Conservation (phyloP, 2,329 filamentous ascomycete species). For the Chaetomium strumarium region DNA sequence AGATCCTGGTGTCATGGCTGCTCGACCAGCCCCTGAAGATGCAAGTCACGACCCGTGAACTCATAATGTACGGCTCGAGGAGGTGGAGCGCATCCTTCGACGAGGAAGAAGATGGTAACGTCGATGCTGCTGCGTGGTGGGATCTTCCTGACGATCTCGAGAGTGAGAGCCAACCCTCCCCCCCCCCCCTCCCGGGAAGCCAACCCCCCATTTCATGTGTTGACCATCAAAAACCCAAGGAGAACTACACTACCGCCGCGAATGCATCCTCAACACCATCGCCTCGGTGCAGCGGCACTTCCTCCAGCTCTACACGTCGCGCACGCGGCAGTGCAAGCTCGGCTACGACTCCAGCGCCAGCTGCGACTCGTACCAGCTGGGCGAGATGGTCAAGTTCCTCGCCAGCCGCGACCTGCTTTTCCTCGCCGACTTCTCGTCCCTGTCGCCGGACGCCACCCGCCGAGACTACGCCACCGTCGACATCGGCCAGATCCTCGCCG, state of each 20-base stretch:
- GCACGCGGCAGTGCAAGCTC: constrained; percentile 62
- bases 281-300: constrained; percentile 66
- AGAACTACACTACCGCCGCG: constrained; percentile 60
- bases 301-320: constrained; percentile 59
- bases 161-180: constrained; percentile 37
- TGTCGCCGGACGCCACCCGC: constrained; percentile 31
- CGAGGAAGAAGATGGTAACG: constrained; percentile 30
- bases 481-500: constrained; percentile 53
- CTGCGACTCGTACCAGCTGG: constrained; percentile 73
- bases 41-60: constrained; percentile 54
- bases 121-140: constrained; percentile 56
- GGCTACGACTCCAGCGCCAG: constrained; percentile 67
- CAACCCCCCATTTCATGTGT: not conserved
- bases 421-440: constrained; percentile 47
- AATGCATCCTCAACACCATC: constrained; percentile 61
- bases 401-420: constrained; percentile 54
- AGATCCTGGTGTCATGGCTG: constrained; percentile 60
- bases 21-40: constrained; percentile 58
- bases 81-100: constrained; percentile 44
- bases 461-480: constrained; percentile 49
- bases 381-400: constrained; percentile 70
- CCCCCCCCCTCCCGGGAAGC: not conserved
- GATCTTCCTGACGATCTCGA: constrained; percentile 64
- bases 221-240: constrained; percentile 34
- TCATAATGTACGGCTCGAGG: constrained; percentile 60